Base-by-base conservation (phyloP, 371 early-diverging fungal genomes). In the Nematocida sp. region DNA sequence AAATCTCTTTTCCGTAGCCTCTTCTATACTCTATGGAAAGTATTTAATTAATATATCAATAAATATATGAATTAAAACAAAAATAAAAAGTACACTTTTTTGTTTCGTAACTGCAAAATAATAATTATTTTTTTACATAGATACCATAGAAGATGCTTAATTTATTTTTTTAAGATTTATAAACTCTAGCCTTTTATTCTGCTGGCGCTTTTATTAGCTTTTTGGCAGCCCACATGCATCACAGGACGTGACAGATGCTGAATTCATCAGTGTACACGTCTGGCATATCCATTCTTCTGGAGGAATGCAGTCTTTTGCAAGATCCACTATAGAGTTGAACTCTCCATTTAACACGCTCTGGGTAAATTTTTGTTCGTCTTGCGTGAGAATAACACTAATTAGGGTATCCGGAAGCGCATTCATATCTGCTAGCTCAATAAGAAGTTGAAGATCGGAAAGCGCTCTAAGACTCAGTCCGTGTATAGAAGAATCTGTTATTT, bases 401-500 rank as follows among this genome's bases (percentile, higher is more conserved):
- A 79, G 61, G 20, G 25, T 57, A 1, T 28, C 50, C 51, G 69
- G 66, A 1, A 81, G 63, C 35, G 77, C 61, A 9, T 20, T 26
- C 54, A 79, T 66, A 13, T 76, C 75, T 20, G 53, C 66, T 38
- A 57, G 55, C 38, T 71, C 66, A 13, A 81, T 53, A 60, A 77
- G 50, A 32, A 77, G 55, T 51, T 78, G 47, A 2, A 81, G 48
- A 33, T 64, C 71, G n/a, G 53, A 55, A 53, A 81, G 20, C 32
- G 75, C 65, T 23, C 48, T 11, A 3, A 69, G 65, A 47, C 65
- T 68, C 7, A 71, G 25, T 32, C 45, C 28, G 30, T 40, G 32
- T 25, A 71, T 61, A 23, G 71, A 54, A 33, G 69, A 65, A 36
- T 78, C 69, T 23, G 61, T 56, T 25, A 81, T 47, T 49, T 59